These are phyloP conservation scores for Aegle marmelos DNA, from an alignment of 345 rosid species.

Conservation along the genomic window DNA sequence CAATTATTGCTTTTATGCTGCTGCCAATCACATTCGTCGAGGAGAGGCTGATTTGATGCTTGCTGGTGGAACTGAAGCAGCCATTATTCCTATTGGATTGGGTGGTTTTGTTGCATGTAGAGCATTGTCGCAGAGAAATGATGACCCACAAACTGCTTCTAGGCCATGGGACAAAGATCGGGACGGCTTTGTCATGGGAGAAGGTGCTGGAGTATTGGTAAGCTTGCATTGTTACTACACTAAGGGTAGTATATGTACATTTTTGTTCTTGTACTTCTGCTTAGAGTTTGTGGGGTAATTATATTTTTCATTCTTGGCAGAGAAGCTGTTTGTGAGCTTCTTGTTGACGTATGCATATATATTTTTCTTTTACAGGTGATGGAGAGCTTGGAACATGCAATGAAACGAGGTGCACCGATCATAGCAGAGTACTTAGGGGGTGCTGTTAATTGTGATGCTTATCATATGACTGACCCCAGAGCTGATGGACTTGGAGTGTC, in stretches of 20 bases:
- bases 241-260: not conserved
- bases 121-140: conserved; percentile 96
- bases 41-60: conserved; percentile 98
- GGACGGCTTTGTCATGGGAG: conserved; percentile 99
- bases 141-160: conserved; percentile 95
- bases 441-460: conserved; percentile 96
- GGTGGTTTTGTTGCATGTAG: conserved; percentile 98
- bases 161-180: conserved; percentile 97
- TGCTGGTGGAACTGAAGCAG: conserved; percentile 99
- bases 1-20: conserved; percentile 94
- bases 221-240: conserved; percentile 25
- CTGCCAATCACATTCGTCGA: conserved; percentile 98
- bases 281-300: not conserved
- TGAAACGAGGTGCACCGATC: conserved; percentile 94
- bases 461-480: conserved; percentile 99
- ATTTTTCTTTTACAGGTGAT: conserved; percentile 49
- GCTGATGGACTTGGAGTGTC: conserved; percentile 99
- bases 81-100: conserved; percentile 91
- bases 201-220: conserved; percentile 97
- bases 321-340: conserved; percentile 6
- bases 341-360: not conserved
- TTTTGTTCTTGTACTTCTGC: not conserved
- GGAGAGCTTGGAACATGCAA: conserved; percentile 99
- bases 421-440: conserved; percentile 98
- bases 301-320: not conserved